These are phyloP conservation scores for Kodamaea fungicola DNA, from an alignment of 1,139 yeast genomes.

Conservation along the genomic window DNA sequence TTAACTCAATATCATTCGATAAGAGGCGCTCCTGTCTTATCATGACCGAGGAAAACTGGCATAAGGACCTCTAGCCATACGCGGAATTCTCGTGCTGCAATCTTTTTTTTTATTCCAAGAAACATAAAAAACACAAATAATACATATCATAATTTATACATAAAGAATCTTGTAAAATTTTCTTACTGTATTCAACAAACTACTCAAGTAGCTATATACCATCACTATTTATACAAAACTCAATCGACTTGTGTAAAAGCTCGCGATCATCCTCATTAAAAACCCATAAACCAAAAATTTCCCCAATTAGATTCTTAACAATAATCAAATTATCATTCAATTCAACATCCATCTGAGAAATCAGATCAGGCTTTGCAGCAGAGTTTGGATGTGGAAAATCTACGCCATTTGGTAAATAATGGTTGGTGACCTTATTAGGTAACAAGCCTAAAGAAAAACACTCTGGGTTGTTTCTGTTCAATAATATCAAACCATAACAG, in stretches of 20 bases:
- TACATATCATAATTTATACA: neutral
- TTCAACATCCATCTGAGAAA: constrained; percentile 64
- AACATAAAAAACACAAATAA: too few relatives aligned
- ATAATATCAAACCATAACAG: constrained; percentile 73
- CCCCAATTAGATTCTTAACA: constrained; percentile 70
- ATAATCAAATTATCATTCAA: constrained; percentile 78
- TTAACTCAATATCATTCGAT: too few relatives aligned
- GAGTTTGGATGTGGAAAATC: constrained; percentile 17
- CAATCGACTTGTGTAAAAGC: constrained; percentile 55
- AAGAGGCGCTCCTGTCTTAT: too few relatives aligned
- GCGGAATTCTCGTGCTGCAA: too few relatives aligned
- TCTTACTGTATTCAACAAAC: too few relatives aligned
- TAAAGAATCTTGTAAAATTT: too few relatives aligned
- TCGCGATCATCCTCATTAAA: constrained; percentile 74
- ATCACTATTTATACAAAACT: constrained; percentile 49
- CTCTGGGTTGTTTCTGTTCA: constrained; percentile 71
- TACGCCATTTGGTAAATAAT: constrained; percentile 38
- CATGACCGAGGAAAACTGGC: too few relatives aligned
- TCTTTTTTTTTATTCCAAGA: too few relatives aligned
- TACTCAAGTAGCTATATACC: too few relatives aligned
- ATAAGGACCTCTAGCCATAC: too few relatives aligned
- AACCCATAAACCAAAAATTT: constrained; percentile 87
- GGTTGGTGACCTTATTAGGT: constrained; percentile 51
- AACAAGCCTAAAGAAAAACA: constrained; percentile 79
- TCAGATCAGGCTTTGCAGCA: constrained; percentile 22